A percentile compares a stretch with the other conserved stretches of the same genome.
Conservation (phyloP, 257 asterid species). For the Sherardia arvensis region DNA sequence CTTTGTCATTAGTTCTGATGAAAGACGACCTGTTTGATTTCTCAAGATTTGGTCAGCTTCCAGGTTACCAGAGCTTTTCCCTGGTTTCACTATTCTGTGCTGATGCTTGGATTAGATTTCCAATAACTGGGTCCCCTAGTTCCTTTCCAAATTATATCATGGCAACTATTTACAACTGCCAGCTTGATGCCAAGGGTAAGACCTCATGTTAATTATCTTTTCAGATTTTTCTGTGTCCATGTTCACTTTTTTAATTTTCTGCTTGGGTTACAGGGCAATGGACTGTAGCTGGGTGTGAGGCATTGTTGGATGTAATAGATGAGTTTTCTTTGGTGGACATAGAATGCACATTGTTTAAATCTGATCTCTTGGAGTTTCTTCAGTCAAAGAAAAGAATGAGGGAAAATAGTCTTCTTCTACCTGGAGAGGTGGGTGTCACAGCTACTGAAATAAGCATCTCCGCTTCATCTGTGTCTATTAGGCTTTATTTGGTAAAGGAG, state of each 20-base stretch:
- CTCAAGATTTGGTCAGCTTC: conserved; percentile 16
- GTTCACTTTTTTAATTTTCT: neutral
- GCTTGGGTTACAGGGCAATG: conserved; percentile 47
- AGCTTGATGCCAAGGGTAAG: conserved; percentile 58
- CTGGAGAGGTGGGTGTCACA: conserved; percentile 28
- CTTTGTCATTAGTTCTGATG: conserved; percentile 42
- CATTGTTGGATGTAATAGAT: conserved; percentile 45
- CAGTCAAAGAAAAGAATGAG: conserved; percentile 35
- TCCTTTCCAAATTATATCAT: conserved; percentile 47
- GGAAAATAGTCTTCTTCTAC: conserved; percentile 23
- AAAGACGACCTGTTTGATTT: conserved; percentile 31
- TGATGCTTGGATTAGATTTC: conserved; percentile 83
- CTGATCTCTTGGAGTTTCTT: conserved; percentile 45
- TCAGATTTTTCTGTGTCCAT: conserved; percentile 6
- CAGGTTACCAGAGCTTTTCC: conserved; percentile 22
- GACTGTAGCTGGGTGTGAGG: conserved; percentile 44
- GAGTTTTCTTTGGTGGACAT: conserved; percentile 55
- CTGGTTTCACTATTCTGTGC: conserved; percentile 56
- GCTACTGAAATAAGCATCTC: conserved; percentile 44
- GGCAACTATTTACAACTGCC: conserved; percentile 52
- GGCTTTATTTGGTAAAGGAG: conserved; percentile 38
- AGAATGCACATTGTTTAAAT: conserved; percentile 41
- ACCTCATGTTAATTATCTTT: conserved; percentile 2
- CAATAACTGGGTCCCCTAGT: conserved; percentile 31
- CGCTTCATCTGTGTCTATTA: conserved; percentile 48